Evolutionary conservation across 2,329 filamentous ascomycete species (phyloP).

Genomic region (Venturia oleaginea): DNA sequence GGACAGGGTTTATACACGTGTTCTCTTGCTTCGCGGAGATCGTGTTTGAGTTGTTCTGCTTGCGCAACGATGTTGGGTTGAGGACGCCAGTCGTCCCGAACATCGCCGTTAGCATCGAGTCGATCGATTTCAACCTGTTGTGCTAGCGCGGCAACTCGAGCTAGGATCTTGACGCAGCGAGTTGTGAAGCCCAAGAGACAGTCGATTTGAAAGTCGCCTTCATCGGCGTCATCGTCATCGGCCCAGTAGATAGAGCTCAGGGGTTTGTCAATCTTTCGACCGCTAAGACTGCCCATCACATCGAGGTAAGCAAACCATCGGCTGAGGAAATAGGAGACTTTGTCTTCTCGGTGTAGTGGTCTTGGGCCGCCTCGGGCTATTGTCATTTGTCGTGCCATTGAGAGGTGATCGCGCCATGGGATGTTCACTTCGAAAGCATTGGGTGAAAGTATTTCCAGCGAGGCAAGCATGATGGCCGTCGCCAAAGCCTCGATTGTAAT

Average conservation of each 20-base stretch:
- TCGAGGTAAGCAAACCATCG: slow-evolving; percentile 82
- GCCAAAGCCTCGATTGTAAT: slow-evolving; percentile 67
- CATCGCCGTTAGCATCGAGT: slow-evolving; percentile 44
- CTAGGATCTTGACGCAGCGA: slow-evolving; percentile 60
- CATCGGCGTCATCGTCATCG: slow-evolving; percentile 41
- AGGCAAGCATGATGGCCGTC: slow-evolving; percentile 76
- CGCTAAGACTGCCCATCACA: slow-evolving; percentile 63
- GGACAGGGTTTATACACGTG: slow-evolving; percentile 35
- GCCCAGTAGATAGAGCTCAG: slow-evolving; percentile 35
- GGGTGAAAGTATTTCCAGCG: slow-evolving; percentile 74
- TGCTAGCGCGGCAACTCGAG: slow-evolving; percentile 62
- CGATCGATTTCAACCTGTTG: slow-evolving; percentile 52
- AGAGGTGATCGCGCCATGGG: slow-evolving; percentile 71
- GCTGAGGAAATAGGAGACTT: slow-evolving; percentile 63
- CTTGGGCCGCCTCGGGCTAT: slow-evolving; percentile 53
- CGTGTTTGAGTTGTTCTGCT: slow-evolving; percentile 51
- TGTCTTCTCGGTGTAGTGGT: slow-evolving; percentile 44
- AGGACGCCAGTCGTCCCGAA: slow-evolving; percentile 50
- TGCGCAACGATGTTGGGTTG: slow-evolving; percentile 42
- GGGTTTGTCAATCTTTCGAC: slow-evolving; percentile 38
- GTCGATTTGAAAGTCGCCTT: slow-evolving; percentile 62
- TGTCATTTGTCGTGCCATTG: slow-evolving; percentile 67
- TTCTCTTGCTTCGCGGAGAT: slow-evolving; percentile 48
- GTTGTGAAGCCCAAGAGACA: slow-evolving; percentile 74
- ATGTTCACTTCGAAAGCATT: slow-evolving; percentile 73